Evolutionary conservation across 2,329 filamentous ascomycete genomes (phyloP).

Genomic region (Clarireedia paspali): DNA sequence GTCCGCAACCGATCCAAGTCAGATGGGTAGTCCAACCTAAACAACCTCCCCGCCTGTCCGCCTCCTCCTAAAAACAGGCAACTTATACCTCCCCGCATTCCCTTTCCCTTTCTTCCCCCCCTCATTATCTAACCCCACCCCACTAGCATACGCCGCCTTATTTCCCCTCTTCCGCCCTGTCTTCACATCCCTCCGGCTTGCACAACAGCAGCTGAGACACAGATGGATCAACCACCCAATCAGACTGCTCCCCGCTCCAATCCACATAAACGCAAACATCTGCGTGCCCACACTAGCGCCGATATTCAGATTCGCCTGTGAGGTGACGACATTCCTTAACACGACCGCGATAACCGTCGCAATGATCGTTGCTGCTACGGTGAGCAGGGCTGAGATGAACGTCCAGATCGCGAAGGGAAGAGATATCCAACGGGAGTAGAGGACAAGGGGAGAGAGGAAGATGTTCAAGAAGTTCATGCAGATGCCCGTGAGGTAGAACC

Average conservation of each 20-base stretch:
- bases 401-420: constrained; percentile 61
- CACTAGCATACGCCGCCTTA: constrained; percentile 21
- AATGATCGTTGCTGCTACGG: constrained; percentile 62
- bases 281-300: constrained; percentile 56
- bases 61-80: constrained; percentile 13
- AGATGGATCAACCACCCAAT: constrained; percentile 67
- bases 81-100: constrained; percentile 5
- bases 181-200: constrained; percentile 25
- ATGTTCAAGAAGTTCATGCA: constrained; percentile 67
- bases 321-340: constrained; percentile 68
- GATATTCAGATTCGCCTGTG: constrained; percentile 70
- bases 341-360: constrained; percentile 80
- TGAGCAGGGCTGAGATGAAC: constrained; percentile 58
- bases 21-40: background rate
- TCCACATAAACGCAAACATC: constrained; percentile 90
- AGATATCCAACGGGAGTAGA: constrained; percentile 47
- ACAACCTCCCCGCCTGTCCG: constrained; percentile 15
- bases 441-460: constrained; percentile 44
- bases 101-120: constrained; percentile 13
- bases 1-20: background rate
- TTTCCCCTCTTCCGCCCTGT: constrained; percentile 26
- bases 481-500: constrained; percentile 68
- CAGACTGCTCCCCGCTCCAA: constrained; percentile 58
- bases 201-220: constrained; percentile 70
- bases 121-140: background rate